Evolutionary conservation across 257 asterid genomes (phyloP).

Genomic region (Schizonepeta tenuifolia): DNA sequence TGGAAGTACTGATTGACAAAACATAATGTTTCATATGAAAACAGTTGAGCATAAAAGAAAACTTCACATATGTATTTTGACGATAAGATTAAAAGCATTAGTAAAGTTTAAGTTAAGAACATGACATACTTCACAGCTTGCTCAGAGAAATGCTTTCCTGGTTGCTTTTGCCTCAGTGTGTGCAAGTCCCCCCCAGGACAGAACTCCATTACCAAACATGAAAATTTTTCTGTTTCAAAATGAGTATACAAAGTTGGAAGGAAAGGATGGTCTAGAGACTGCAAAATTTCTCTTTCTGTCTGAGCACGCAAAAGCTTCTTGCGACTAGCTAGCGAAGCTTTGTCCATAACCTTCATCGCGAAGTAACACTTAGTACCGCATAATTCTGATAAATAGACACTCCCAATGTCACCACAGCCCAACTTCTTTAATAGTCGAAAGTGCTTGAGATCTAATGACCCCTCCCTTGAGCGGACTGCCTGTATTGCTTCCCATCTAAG

Average conservation of each 20-base stretch:
- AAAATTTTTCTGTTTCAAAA: slow-evolving; percentile 68
- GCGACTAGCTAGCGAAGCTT: slow-evolving; percentile 65
- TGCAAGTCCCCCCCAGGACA: slow-evolving; percentile 84
- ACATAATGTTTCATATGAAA: neutral
- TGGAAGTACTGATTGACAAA: neutral
- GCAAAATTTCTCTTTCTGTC: slow-evolving; percentile 70
- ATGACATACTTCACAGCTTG: slow-evolving; percentile 70
- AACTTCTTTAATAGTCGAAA: slow-evolving; percentile 66
- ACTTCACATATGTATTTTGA: neutral
- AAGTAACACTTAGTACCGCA: slow-evolving; percentile 73
- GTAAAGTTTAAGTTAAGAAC: slow-evolving; percentile 26
- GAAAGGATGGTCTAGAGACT: slow-evolving; percentile 71
- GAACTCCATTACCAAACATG: slow-evolving; percentile 81
- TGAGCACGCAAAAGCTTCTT: slow-evolving; percentile 72
- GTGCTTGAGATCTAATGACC: slow-evolving; percentile 60
- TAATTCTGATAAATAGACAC: slow-evolving; percentile 68
- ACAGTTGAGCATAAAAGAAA: neutral
- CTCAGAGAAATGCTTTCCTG: slow-evolving; percentile 70
- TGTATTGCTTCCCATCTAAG: slow-evolving; percentile 71
- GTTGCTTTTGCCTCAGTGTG: slow-evolving; percentile 67
- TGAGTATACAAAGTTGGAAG: slow-evolving; percentile 65
- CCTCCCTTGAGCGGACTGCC: slow-evolving; percentile 59
- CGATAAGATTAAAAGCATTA: slow-evolving; percentile 4
- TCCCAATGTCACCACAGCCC: slow-evolving; percentile 80
- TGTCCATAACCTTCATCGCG: slow-evolving; percentile 79